Evolutionary conservation across 1,284 basidiomycete species (phyloP).

Genomic region (Cystobasidium slooffiae): DNA sequence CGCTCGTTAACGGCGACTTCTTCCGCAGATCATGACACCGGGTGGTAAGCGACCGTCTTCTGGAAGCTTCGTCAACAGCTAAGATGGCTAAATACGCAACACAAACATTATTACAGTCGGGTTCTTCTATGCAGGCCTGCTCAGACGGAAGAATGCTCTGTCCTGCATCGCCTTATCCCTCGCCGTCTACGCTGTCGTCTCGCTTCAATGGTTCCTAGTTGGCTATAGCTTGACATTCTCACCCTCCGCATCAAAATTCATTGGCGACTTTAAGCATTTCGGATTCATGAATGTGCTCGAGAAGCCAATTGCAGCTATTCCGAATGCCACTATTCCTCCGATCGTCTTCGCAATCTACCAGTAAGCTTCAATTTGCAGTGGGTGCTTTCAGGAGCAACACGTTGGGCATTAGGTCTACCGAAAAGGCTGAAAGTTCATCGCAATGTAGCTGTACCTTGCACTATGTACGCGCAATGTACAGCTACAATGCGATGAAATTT

Average conservation of each 20-base stretch:
- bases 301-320: conserved; percentile 65
- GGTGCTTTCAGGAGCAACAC: neutral
- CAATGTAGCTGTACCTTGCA: too few species aligned
- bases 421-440: too few species aligned
- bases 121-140: conserved; percentile 83
- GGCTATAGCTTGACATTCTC: conserved; percentile 61
- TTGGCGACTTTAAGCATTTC: conserved; percentile 70
- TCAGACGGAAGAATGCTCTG: conserved; percentile 85
- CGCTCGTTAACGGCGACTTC: neutral
- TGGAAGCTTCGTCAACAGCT: neutral
- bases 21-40: conserved; percentile 84
- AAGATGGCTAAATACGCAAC: neutral
- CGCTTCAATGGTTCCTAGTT: conserved; percentile 65
- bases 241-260: conserved; percentile 59
- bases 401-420: too few species aligned
- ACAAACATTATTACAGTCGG: conserved; percentile 42
- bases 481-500: too few species aligned
- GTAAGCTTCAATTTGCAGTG: conserved; percentile 23
- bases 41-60: conserved; percentile 59
- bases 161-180: conserved; percentile 88
- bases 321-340: conserved; percentile 62
- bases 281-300: conserved; percentile 64
- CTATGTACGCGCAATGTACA: too few species aligned
- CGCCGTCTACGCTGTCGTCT: conserved; percentile 73
- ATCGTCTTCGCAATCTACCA: conserved; percentile 84